Percentiles rank a stretch among this genome's conserved stretches.
phyloP scores from a whole-genome alignment of 805 yeast species.

The Candida khao-thaluensis region DNA sequence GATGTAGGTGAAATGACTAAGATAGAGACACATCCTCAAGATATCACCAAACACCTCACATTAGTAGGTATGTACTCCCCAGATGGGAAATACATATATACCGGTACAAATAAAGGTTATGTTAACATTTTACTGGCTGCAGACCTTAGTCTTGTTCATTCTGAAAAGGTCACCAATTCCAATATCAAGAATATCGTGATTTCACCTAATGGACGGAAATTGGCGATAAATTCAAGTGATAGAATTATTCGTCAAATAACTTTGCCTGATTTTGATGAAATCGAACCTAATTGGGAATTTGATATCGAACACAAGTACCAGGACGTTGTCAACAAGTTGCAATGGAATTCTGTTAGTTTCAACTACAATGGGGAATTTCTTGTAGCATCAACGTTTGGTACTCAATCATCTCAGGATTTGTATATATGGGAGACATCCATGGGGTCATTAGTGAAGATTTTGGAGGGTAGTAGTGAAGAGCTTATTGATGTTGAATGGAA shows the following conservation, averaged over 20 bases:
- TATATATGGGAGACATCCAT: slow-evolving; percentile 89
- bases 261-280: slow-evolving; percentile 41
- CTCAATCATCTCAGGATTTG: slow-evolving; percentile 73
- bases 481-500: slow-evolving; percentile 87
- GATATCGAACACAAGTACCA: slow-evolving; percentile 81
- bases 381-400: slow-evolving; percentile 83
- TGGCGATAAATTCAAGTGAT: slow-evolving; percentile 78
- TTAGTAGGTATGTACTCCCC: slow-evolving; percentile 52
- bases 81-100: slow-evolving; percentile 54
- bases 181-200: slow-evolving; percentile 68
- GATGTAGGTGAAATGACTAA: slow-evolving; percentile 18
- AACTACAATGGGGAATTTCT: slow-evolving; percentile 76
- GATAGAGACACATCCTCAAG: slow-evolving; percentile 21
- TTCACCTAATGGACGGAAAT: slow-evolving; percentile 55
- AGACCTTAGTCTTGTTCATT: slow-evolving; percentile 38
- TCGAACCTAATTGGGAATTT: slow-evolving; percentile 44
- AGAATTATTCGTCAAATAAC: slow-evolving; percentile 65
- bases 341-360: slow-evolving; percentile 81
- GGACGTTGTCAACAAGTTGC: slow-evolving; percentile 83
- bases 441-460: slow-evolving; percentile 84
- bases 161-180: slow-evolving; percentile 60
- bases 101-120: slow-evolving; percentile 84
- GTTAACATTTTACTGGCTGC: slow-evolving; percentile 47
- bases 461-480: slow-evolving; percentile 91
- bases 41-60: slow-evolving; percentile 41